These are phyloP conservation scores for Wickerhamomyces ciferrii DNA, from an alignment of 805 yeast genomes.

Conservation along the genomic window DNA sequence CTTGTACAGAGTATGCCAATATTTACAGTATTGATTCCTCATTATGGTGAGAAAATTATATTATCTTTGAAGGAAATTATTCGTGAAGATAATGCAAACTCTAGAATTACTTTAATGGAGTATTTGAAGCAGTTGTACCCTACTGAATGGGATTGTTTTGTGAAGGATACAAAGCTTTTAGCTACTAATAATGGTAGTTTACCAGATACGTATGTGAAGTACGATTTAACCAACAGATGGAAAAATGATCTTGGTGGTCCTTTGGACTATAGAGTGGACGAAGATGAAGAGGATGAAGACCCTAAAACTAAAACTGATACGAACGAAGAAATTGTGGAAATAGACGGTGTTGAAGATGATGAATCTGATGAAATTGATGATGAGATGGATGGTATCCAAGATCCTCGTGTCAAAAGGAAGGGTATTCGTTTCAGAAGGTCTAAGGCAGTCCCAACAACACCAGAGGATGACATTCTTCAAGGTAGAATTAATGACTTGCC, in stretches of 20 bases:
- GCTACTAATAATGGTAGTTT: conserved; percentile 47
- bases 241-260: conserved; percentile 2
- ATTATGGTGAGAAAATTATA: conserved; percentile 77
- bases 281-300: conserved; percentile 3
- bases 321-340: conserved; percentile 19
- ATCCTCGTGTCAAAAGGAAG: too few species aligned
- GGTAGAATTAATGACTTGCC: conserved; percentile 59
- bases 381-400: too few species aligned
- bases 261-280: conserved; percentile 8
- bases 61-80: conserved; percentile 74
- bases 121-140: conserved; percentile 70
- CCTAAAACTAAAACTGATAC: too few species aligned
- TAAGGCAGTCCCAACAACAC: conserved; percentile 17
- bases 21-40: conserved; percentile 83
- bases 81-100: conserved; percentile 53
- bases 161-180: conserved; percentile 64
- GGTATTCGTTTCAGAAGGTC: conserved; percentile 16
- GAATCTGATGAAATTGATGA: too few species aligned
- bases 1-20: conserved; percentile 71
- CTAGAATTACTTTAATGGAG: conserved; percentile 77
- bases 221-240: conserved; percentile 13
- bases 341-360: conserved; percentile 34
- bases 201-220: conserved; percentile 10
- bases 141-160: conserved; percentile 78
- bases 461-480: conserved; percentile 28